Base-by-base conservation (phyloP, 176 grass and related monocot genomes). In the Chrysopogon serrulatus region DNA sequence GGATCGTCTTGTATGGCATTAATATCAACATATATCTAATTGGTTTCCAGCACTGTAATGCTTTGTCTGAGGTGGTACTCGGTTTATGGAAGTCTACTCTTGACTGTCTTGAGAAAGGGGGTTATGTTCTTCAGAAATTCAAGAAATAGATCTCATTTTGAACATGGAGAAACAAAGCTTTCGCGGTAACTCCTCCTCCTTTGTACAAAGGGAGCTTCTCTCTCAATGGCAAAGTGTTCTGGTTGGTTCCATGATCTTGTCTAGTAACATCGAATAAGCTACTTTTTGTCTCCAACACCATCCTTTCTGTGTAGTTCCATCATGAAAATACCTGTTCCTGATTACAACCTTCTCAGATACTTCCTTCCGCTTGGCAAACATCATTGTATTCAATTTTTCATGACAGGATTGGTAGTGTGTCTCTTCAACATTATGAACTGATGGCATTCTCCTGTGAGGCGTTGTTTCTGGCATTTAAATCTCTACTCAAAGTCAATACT, bases 31-130 rank as follows among this genome's bases (percentile, higher is more conserved):
- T 83, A n/a, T n/a, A 87, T 74, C 84, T 84, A 66, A 83, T 73
- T 54, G 96, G 93, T 73, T 89, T 99, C n/a, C 85, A 99, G 86
- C 32, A 99, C 87, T 23, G 84, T 99, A 78, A 94, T 96, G 33
- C 65, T 86, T 94, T 49, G 80, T 94, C 43, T 89, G 91, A 76
- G 91, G 67, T 42, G 73, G 36, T 76, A 78, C 65, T 53, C 43
- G 60, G 77, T 74, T 81, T 78, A 16, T 66, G 26, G 84, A 90
- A 66, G 31, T 18, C 68, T 49, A 12, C n/a, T n/a, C 32, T 74
- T 19, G 48, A 17, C 32, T 73, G 48, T 61, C 60, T 86, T 49
- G 89, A 85, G 65, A 94, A 94, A 39, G 86, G 48, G 73, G 85
- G 65, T 89, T 86, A 54, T 86, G 86, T 77, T 96, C 89, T 82